phyloP scores from a whole-genome alignment of 164 flowering plant genomes.

The Vitis cinerea region DNA sequence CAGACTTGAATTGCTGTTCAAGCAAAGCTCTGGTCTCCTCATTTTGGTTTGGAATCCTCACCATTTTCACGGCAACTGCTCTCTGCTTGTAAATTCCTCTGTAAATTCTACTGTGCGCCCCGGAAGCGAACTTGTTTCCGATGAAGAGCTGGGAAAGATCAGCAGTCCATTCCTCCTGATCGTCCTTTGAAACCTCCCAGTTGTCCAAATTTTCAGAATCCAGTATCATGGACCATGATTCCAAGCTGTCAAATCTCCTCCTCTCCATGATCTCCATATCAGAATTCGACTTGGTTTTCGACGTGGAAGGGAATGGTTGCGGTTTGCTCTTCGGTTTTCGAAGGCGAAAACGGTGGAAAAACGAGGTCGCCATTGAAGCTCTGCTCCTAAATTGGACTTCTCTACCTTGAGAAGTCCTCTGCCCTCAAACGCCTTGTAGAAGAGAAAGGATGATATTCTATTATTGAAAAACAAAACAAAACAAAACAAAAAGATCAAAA shows the following conservation, averaged over 20 bases:
- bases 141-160: slow-evolving; percentile 93
- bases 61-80: slow-evolving; percentile 97
- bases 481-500: slow-evolving; percentile 2
- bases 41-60: slow-evolving; percentile 69
- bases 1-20: slow-evolving; percentile 82
- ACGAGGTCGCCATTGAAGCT: slow-evolving; percentile 47
- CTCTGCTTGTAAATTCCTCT: slow-evolving; percentile 95
- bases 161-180: slow-evolving; percentile 88
- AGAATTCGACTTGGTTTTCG: slow-evolving; percentile 26
- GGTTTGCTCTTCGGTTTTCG: slow-evolving; percentile 46
- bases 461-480: too few relatives aligned
- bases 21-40: slow-evolving; percentile 66
- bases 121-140: slow-evolving; percentile 95
- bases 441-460: too few relatives aligned
- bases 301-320: slow-evolving; percentile 29
- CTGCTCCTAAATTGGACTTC: background rate
- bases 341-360: slow-evolving; percentile 49
- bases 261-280: slow-evolving; percentile 62
- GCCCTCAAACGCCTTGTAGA: too few relatives aligned
- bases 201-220: slow-evolving; percentile 79
- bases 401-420: too few relatives aligned
- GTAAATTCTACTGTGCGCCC: slow-evolving; percentile 89
- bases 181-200: slow-evolving; percentile 56
- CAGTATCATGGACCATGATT: slow-evolving; percentile 94
- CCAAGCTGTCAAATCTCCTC: slow-evolving; percentile 86